These are phyloP conservation scores for Aureobasidium zeae DNA, from an alignment of 2,329 filamentous ascomycete genomes.

Conservation along the genomic window DNA sequence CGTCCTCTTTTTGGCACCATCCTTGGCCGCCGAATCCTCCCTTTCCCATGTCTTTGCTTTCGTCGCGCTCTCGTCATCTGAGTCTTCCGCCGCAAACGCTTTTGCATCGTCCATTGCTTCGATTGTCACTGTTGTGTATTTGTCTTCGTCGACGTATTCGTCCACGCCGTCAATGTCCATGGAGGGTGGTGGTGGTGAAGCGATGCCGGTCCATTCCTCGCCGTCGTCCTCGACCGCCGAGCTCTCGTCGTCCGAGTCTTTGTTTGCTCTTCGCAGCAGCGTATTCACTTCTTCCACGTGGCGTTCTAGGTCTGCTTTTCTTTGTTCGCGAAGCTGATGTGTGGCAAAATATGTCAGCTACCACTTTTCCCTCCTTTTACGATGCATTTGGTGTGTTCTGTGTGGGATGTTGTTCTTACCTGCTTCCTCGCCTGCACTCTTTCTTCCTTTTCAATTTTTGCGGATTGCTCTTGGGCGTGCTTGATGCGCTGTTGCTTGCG, in stretches of 20 bases:
- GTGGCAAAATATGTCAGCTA: too few relatives aligned
- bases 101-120: conserved; percentile 68
- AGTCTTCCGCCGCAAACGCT: conserved; percentile 7
- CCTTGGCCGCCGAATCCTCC: conserved; percentile 13
- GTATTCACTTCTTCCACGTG: conserved; percentile 71
- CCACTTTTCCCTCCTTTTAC: too few relatives aligned
- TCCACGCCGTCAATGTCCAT: conserved; percentile 54
- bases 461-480: conserved; percentile 71
- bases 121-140: conserved; percentile 88
- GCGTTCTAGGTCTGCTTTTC: conserved; percentile 69
- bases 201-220: conserved; percentile 34
- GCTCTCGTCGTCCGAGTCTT: conserved; percentile 25
- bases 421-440: conserved; percentile 64
- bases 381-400: too few relatives aligned
- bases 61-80: conserved; percentile 8
- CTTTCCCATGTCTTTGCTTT: conserved; percentile 8
- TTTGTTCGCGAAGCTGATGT: conserved; percentile 67
- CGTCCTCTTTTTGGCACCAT: conserved; percentile 27
- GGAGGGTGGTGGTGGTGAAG: conserved; percentile 27
- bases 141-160: conserved; percentile 93
- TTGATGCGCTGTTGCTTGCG: conserved; percentile 80
- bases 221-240: conserved; percentile 21
- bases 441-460: conserved; percentile 68
- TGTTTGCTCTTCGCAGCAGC: conserved; percentile 50
- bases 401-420: conserved; percentile 42